Evolutionary conservation across 768 basidiomycete genomes (phyloP), one percentile per base, ranked within the genome.

Genomic region (Hericium rajendrae): DNA sequence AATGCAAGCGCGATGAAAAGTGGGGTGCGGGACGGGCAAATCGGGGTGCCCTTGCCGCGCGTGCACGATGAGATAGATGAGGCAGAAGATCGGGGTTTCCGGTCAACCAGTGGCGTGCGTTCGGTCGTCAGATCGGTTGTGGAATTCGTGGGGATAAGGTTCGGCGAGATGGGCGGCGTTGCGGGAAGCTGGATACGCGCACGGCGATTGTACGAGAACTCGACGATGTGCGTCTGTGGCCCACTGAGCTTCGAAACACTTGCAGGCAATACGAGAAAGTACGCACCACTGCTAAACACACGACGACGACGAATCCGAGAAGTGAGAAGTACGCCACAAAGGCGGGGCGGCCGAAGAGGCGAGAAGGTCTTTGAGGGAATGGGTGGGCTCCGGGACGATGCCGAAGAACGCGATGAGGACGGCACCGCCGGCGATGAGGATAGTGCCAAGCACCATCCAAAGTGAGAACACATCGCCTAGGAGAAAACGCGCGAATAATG

Each of bases 401-500:
- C 94, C 94, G 66, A 94, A 97, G 52, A 93, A 72, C 15, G 89
- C 93, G 57, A 97, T 92, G 59, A 94, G 77, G 43, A 90, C 84
- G 6, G 94, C 93, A 28, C 93, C 94, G 16, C 84, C 84, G 1
- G 91, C 89, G 60, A 97, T 93, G 67, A 94, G 76, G 46, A 88
- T 71, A 2, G 93, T 95, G 53, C 91, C 93, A n/a, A 91, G 71
- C 48, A 90, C 73, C 81, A 93, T 88, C 76, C 84, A 88, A 1
- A 79, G 79, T 4, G 91, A 90, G 71, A 94, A 92, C 20, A 82
- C 77, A 67, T 97, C 92, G 11, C 89, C 91, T 12, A 95, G 79
- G 41, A 95, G 78, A 41, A 94, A 65, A 32, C 84, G 79, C 15
- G 93, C 92, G 66, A 95, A 94, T 65, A 95, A 81, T 4, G 93